Evolutionary conservation across 1,139 yeast genomes (phyloP).

Genomic region (Ashbya aceris): DNA sequence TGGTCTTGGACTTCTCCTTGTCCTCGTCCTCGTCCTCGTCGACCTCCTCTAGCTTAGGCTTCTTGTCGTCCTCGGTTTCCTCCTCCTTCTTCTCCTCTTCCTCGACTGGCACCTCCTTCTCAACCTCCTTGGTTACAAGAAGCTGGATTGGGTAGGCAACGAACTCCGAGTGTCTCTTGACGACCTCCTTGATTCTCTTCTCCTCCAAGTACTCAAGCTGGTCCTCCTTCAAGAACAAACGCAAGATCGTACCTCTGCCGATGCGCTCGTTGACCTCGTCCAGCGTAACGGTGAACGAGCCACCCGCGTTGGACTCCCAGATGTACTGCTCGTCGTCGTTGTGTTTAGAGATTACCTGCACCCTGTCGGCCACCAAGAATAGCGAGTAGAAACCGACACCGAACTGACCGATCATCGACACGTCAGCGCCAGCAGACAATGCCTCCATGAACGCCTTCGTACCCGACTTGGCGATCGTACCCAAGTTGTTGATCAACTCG

Average conservation of each 20-base stretch:
- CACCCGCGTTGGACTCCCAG: conserved; percentile 99
- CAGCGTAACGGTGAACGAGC: conserved; percentile 92
- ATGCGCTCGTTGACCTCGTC: conserved; percentile 81
- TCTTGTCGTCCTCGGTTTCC: conserved; percentile 51
- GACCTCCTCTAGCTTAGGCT: conserved; percentile 63
- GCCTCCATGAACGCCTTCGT: conserved; percentile 99
- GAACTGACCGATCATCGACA: conserved; percentile 99
- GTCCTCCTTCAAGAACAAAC: conserved; percentile 97
- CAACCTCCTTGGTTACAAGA: conserved; percentile 97
- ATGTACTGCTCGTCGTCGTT: conserved; percentile 99
- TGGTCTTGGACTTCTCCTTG: conserved; percentile 53
- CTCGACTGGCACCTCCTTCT: conserved; percentile 80
- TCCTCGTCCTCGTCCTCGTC: conserved; percentile 53
- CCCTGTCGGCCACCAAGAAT: conserved; percentile 98
- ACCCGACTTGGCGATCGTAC: conserved; percentile 99
- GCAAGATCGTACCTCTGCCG: conserved; percentile 91
- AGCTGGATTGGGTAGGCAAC: conserved; percentile 98
- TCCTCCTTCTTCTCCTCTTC: conserved; percentile 54
- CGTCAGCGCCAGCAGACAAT: conserved; percentile 98
- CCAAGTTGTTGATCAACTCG: conserved; percentile 96
- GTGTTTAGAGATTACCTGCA: conserved; percentile 96
- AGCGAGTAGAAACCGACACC: conserved; percentile 99
- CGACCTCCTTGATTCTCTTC: conserved; percentile 98
- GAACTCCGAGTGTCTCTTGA: conserved; percentile 98
- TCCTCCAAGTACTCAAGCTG: conserved; percentile 98